Conservation (phyloP, 1,284 basidiomycete species). For the Xerocomus nothofagi region DNA sequence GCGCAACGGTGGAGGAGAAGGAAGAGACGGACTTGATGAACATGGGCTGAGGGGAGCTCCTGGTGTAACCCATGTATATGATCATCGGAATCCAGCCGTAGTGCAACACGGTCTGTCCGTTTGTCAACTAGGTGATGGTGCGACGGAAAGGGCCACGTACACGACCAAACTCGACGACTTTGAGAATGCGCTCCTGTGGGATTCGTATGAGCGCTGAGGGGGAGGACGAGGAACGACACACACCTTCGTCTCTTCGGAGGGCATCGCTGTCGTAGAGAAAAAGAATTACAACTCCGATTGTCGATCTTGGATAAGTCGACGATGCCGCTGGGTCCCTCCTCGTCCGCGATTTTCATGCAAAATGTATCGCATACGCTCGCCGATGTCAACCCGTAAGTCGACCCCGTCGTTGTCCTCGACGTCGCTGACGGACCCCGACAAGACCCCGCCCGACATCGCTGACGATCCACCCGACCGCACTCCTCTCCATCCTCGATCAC, state of each 20-base stretch:
- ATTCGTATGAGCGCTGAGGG: not conserved
- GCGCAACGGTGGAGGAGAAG: not conserved
- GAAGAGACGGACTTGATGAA: slow-evolving; percentile 79
- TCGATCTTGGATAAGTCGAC: slow-evolving; percentile 23
- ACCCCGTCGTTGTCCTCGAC: not conserved
- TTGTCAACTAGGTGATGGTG: not conserved
- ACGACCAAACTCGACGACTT: slow-evolving; percentile 74
- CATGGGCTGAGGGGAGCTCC: slow-evolving; percentile 89
- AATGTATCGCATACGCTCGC: slow-evolving; percentile 35
- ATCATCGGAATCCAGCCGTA: slow-evolving; percentile 94
- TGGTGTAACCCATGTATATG: slow-evolving; percentile 89
- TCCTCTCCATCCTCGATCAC: slow-evolving; percentile 97
- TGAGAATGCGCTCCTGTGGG: slow-evolving; percentile 73
- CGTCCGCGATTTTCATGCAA: slow-evolving; percentile 70
- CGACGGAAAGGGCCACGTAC: slow-evolving; percentile 46
- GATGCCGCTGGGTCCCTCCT: slow-evolving; percentile 69
- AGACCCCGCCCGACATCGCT: slow-evolving; percentile 70
- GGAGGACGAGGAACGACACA: slow-evolving; percentile 13
- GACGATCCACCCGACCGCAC: slow-evolving; percentile 87
- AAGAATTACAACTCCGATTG: slow-evolving; percentile 32
- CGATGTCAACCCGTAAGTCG: slow-evolving; percentile 42
- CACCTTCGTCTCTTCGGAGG: slow-evolving; percentile 84
- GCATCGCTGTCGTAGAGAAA: slow-evolving; percentile 53
- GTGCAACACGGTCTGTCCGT: slow-evolving; percentile 75
- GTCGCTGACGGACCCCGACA: slow-evolving; percentile 34